A percentile compares a stretch with the other conserved stretches of the same genome.
Evolutionary conservation across 106 monocot species (phyloP).

Genomic region (Apostasia ramifera): DNA sequence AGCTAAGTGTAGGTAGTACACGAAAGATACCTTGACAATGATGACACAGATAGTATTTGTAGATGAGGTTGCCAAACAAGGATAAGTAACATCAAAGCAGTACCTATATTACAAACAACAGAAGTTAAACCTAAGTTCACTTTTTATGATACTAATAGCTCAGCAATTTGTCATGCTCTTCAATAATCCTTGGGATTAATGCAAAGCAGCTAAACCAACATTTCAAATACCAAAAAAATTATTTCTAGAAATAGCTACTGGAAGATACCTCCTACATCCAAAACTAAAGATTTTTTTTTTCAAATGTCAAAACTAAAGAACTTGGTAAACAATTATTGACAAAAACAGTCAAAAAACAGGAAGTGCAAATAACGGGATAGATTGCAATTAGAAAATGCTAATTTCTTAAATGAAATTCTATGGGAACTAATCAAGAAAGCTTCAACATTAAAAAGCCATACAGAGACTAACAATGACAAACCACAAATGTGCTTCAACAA

Average conservation of each 20-base stretch:
- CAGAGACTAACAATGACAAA: too few relatives aligned
- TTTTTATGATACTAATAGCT: neutral
- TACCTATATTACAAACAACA: conserved; percentile 38
- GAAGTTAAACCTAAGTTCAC: conserved; percentile 4
- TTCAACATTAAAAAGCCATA: too few relatives aligned
- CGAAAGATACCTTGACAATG: conserved; percentile 50
- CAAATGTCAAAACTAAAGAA: too few relatives aligned
- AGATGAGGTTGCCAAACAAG: conserved; percentile 75
- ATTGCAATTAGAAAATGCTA: too few relatives aligned
- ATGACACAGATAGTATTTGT: conserved; percentile 46
- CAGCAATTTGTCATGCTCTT: neutral
- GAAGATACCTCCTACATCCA: neutral
- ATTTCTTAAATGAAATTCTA: too few relatives aligned
- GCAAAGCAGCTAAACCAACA: neutral
- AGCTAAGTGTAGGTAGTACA: neutral
- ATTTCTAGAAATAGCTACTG: neutral
- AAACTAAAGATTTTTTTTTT: neutral
- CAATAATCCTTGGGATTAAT: neutral
- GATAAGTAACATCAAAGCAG: conserved; percentile 69
- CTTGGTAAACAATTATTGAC: too few relatives aligned
- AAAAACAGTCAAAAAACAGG: too few relatives aligned
- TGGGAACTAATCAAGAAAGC: too few relatives aligned
- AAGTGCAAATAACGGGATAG: too few relatives aligned
- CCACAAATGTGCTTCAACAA: too few relatives aligned
- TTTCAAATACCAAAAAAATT: neutral